Evolutionary conservation across 192 early-diverging fungal species (phyloP).

Genomic region (Backusella psychrophila): DNA sequence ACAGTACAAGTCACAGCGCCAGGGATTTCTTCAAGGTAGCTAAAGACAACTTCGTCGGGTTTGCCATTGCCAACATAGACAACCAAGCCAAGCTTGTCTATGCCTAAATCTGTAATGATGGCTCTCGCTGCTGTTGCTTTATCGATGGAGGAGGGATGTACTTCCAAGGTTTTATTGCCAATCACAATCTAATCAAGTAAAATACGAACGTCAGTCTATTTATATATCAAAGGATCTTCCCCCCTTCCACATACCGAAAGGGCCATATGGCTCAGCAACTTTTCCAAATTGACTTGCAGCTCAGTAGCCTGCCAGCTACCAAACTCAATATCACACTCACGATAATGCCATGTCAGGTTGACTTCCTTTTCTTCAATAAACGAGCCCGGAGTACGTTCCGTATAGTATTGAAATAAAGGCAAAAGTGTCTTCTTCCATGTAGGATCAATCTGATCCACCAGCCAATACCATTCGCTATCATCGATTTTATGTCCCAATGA

Average conservation of each 20-base stretch:
- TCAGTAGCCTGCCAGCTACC: constrained; percentile 98
- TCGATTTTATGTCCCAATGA: constrained; percentile 53
- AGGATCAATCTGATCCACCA: constrained; percentile 87
- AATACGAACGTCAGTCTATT: not conserved
- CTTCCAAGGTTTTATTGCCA: constrained; percentile 96
- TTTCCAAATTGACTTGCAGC: constrained; percentile 95
- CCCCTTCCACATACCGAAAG: constrained; percentile 54
- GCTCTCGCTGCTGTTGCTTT: constrained; percentile 86
- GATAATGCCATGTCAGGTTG: constrained; percentile 98
- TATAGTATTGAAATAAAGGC: constrained; percentile 96
- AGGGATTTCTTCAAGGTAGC: constrained; percentile 53
- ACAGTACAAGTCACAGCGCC: constrained; percentile 86
- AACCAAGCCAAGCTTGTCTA: constrained; percentile 60
- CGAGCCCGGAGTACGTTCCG: constrained; percentile 93
- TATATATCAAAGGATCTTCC: too few species aligned
- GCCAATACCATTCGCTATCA: constrained; percentile 77
- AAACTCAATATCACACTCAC: constrained; percentile 93
- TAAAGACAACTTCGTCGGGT: constrained; percentile 94
- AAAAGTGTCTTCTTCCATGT: constrained; percentile 90
- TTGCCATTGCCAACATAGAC: constrained; percentile 93
- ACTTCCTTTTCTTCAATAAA: constrained; percentile 99
- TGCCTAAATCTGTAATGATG: constrained; percentile 77
- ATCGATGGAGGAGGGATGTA: constrained; percentile 90
- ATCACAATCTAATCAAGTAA: constrained; percentile 69
- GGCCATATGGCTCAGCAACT: constrained; percentile 89